Percentiles rank a stretch among this genome's conserved stretches.
Conservation (phyloP, 805 yeast species). For the Saccharomyces mikatae region DNA sequence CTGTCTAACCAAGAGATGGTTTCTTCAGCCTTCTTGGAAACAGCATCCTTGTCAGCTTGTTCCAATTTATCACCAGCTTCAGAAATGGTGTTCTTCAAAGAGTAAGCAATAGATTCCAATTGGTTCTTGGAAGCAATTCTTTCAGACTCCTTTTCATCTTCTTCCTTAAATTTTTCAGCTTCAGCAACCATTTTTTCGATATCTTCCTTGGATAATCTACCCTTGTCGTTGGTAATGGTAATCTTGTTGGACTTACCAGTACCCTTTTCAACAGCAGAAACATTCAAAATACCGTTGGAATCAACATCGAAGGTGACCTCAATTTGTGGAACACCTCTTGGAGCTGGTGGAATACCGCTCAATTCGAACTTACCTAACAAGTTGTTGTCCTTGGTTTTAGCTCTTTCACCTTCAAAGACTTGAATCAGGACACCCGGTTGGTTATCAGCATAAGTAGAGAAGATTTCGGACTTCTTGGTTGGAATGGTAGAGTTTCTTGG, state of each 20-base stretch:
- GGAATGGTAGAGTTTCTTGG: slow-evolving; percentile 97
- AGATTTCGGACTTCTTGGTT: slow-evolving; percentile 92
- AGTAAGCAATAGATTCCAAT: slow-evolving; percentile 88
- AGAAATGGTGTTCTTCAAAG: slow-evolving; percentile 69
- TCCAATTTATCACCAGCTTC: slow-evolving; percentile 73
- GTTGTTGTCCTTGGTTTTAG: slow-evolving; percentile 90
- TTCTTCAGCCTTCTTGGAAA: slow-evolving; percentile 72
- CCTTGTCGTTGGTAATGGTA: slow-evolving; percentile 95
- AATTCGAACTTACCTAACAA: slow-evolving; percentile 91
- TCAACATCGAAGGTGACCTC: slow-evolving; percentile 93
- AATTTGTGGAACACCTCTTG: slow-evolving; percentile 95
- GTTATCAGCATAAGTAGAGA: slow-evolving; percentile 95
- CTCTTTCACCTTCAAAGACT: slow-evolving; percentile 95
- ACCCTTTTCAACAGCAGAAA: slow-evolving; percentile 92
- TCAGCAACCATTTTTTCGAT: slow-evolving; percentile 93
- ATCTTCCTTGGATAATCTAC: slow-evolving; percentile 93
- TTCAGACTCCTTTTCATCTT: slow-evolving; percentile 84
- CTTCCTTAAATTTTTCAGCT: slow-evolving; percentile 93
- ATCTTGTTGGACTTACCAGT: slow-evolving; percentile 93
- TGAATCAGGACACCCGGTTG: slow-evolving; percentile 98
- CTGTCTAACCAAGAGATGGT: slow-evolving; percentile 82
- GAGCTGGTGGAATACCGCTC: slow-evolving; percentile 93
- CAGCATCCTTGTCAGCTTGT: slow-evolving; percentile 57
- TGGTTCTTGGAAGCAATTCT: slow-evolving; percentile 90
- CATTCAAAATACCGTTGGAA: slow-evolving; percentile 93